Evolutionary conservation across 106 monocot genomes (phyloP).

Genomic region (Allium sativum): DNA sequence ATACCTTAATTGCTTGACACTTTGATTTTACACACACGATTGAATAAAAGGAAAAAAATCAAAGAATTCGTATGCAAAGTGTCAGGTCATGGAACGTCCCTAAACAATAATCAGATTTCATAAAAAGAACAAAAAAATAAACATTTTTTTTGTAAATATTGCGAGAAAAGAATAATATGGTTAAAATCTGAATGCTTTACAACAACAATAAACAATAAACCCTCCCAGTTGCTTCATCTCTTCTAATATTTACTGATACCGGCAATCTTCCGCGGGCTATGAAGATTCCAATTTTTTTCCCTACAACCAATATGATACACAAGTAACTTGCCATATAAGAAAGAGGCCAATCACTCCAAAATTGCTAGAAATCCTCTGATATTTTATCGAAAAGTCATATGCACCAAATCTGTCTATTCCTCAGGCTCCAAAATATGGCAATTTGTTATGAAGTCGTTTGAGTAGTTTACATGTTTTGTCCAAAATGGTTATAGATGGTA

Average conservation of each 20-base stretch:
- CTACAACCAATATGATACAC: conserved; percentile 2
- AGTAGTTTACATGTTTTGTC: conserved; percentile 80
- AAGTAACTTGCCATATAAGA: neutral
- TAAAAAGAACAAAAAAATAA: neutral
- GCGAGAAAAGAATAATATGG: neutral
- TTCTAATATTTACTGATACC: neutral
- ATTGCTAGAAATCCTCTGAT: too few relatives aligned
- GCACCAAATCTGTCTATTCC: neutral
- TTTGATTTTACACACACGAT: too few relatives aligned
- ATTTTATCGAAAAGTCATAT: too few relatives aligned
- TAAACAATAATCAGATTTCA: neutral
- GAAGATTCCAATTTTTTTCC: neutral
- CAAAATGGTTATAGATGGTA: conserved; percentile 78
- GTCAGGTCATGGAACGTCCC: neutral
- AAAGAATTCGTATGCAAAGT: too few relatives aligned
- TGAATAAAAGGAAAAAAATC: too few relatives aligned
- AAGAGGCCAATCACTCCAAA: too few relatives aligned
- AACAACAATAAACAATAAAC: neutral
- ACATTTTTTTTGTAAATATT: neutral
- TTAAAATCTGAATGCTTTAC: neutral
- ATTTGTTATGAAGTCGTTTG: conserved; percentile 64
- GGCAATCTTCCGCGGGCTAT: neutral
- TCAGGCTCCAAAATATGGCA: conserved; percentile 65
- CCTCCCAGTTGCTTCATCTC: neutral
- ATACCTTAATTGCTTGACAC: too few relatives aligned